Percentiles rank a stretch among this genome's conserved stretches.
Conservation (phyloP, 805 yeast genomes). For the Candida orba region DNA sequence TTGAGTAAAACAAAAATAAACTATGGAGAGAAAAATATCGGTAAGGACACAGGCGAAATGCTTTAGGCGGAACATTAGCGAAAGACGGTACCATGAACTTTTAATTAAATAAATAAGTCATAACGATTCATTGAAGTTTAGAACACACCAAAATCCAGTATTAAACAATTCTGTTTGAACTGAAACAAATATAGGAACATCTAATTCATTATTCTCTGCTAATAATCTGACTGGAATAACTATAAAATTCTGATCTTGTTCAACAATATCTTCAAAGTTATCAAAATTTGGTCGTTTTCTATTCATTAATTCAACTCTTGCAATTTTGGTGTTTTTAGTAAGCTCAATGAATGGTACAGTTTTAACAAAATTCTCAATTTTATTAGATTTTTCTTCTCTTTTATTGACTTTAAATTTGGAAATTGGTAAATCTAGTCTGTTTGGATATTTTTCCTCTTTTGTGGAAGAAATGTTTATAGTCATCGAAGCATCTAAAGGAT, state of each 20-base stretch:
- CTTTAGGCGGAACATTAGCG: no score
- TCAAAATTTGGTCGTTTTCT: conserved; percentile 12
- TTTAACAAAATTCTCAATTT: conserved; percentile 17
- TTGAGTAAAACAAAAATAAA: no score
- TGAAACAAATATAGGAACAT: conserved; percentile 14
- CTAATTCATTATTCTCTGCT: neutral
- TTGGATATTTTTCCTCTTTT: neutral
- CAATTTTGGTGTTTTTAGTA: conserved; percentile 19
- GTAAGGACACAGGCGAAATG: no score
- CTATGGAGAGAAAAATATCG: neutral
- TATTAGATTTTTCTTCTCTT: conserved; percentile 13
- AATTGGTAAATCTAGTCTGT: conserved; percentile 14
- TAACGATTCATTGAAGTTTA: conserved; percentile 3
- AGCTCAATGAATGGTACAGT: conserved; percentile 27
- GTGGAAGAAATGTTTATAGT: conserved; percentile 12
- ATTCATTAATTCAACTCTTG: conserved; percentile 26
- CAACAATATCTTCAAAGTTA: conserved; percentile 9
- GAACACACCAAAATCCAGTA: conserved; percentile 19
- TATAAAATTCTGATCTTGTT: conserved; percentile 24
- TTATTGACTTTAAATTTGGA: conserved; percentile 12
- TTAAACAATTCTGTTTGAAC: conserved; percentile 11
- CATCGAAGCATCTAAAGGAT: conserved; percentile 12
- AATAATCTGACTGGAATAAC: conserved; percentile 21
- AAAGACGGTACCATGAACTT: no score
- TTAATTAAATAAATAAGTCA: neutral